Conservation (phyloP, 2,329 filamentous ascomycete genomes). For the Gremmenia infestans region DNA sequence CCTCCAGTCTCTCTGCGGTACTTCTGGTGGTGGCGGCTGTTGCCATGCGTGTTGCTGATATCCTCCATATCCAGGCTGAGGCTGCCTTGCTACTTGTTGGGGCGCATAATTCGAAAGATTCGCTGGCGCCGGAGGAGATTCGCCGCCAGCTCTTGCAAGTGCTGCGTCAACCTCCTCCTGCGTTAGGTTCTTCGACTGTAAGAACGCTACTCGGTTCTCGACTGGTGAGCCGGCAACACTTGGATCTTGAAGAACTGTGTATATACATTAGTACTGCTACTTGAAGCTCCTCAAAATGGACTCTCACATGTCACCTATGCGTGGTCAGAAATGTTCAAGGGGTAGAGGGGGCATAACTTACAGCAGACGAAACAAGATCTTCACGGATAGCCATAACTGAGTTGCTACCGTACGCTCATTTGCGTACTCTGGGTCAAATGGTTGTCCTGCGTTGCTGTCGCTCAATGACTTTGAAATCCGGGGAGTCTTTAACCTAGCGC, state of each 20-base stretch:
- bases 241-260: constrained; percentile 83
- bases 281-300: not conserved
- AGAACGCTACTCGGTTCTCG: constrained; percentile 87
- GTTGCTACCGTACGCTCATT: constrained; percentile 5
- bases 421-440: not conserved
- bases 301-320: constrained; percentile 33
- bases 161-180: constrained; percentile 90
- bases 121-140: constrained; percentile 38
- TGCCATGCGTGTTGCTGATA: constrained; percentile 54
- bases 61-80: constrained; percentile 40
- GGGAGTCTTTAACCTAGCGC: not conserved
- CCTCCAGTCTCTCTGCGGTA: constrained; percentile 85
- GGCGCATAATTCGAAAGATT: constrained; percentile 37
- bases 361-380: constrained; percentile 82
- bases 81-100: constrained; percentile 36
- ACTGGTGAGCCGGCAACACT: constrained; percentile 84
- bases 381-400: constrained; percentile 77
- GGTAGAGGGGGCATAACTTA: constrained; percentile 37
- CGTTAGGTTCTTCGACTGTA: constrained; percentile 94
- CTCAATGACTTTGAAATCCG: not conserved
- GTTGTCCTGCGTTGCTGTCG: not conserved
- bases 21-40: constrained; percentile 47
- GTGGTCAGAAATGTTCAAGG: constrained; percentile 21
- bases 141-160: constrained; percentile 67
- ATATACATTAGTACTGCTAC: constrained; percentile 15